Percentiles rank a stretch among this genome's conserved stretches.
phyloP scores from a whole-genome alignment of 1,139 yeast species.

The Pichia norvegensis region DNA sequence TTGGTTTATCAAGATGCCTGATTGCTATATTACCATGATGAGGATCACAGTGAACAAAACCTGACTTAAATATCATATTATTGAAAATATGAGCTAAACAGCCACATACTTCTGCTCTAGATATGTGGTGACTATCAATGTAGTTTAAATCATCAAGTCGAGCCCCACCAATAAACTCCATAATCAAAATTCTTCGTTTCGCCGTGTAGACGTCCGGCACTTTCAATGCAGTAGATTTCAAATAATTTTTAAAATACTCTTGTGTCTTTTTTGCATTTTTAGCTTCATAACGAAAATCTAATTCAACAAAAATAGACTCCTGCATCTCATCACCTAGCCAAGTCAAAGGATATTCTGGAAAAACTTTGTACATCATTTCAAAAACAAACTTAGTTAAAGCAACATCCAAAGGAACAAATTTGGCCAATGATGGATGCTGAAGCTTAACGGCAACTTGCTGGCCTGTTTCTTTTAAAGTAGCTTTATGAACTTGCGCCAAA shows the following conservation, averaged over 20 bases:
- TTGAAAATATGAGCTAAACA: slow-evolving; percentile 88
- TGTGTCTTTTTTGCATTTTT: slow-evolving; percentile 65
- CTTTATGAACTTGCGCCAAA: slow-evolving; percentile 90
- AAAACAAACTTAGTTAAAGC: slow-evolving; percentile 72
- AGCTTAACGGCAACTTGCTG: slow-evolving; percentile 86
- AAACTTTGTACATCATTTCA: slow-evolving; percentile 61
- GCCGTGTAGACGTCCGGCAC: slow-evolving; percentile 71
- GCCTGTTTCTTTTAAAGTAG: slow-evolving; percentile 50
- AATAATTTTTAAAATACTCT: slow-evolving; percentile 52
- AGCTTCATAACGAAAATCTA: slow-evolving; percentile 84
- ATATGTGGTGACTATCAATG: slow-evolving; percentile 54
- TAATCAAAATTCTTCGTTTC: slow-evolving; percentile 61
- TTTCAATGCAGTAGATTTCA: slow-evolving; percentile 61
- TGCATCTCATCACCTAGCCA: slow-evolving; percentile 95
- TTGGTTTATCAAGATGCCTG: slow-evolving; percentile 34
- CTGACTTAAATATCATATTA: slow-evolving; percentile 91
- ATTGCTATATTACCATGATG: slow-evolving; percentile 96
- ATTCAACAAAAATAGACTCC: slow-evolving; percentile 75
- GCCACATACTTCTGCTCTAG: slow-evolving; percentile 69
- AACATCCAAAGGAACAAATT: slow-evolving; percentile 87
- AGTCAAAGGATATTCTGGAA: slow-evolving; percentile 87
- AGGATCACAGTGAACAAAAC: slow-evolving; percentile 93
- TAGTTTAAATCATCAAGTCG: slow-evolving; percentile 71
- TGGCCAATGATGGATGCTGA: slow-evolving; percentile 84
- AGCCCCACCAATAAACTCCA: slow-evolving; percentile 84